phyloP scores from a whole-genome alignment of 352 stramenopile species.

The Proteromonas lacertae region DNA sequence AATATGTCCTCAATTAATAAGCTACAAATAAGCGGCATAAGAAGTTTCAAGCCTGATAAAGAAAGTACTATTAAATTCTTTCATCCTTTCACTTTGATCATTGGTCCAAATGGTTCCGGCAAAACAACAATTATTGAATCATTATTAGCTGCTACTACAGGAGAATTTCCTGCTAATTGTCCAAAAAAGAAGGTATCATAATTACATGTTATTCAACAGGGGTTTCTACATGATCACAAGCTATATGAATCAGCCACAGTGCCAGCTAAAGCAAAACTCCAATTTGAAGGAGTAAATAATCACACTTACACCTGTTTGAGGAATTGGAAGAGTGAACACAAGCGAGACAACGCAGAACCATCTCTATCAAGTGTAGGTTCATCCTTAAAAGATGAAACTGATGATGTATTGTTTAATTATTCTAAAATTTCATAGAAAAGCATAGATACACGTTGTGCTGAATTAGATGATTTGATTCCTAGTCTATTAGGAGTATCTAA shows the following conservation, averaged over 20 bases:
- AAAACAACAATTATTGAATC: slow-evolving; percentile 99
- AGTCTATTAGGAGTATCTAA: slow-evolving; percentile 75
- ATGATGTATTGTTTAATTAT: no score
- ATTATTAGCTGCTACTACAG: slow-evolving; percentile 82
- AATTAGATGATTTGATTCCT: background rate
- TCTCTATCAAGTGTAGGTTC: no score
- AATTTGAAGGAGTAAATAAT: slow-evolving; percentile 52
- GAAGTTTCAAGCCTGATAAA: slow-evolving; percentile 7
- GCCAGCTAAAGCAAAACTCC: slow-evolving; percentile 57
- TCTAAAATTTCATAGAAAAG: no score
- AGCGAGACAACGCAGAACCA: no score
- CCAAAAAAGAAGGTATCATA: background rate
- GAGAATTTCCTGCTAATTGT: slow-evolving; percentile 43
- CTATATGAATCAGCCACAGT: slow-evolving; percentile 20
- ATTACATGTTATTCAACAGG: slow-evolving; percentile 26
- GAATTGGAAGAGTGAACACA: no score
- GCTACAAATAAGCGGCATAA: slow-evolving; percentile 75
- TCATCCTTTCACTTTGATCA: slow-evolving; percentile 91
- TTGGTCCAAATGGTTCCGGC: slow-evolving; percentile 71
- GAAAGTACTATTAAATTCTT: slow-evolving; percentile 76
- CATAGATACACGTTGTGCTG: background rate
- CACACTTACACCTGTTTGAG: slow-evolving; percentile 17
- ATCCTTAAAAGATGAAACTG: no score
- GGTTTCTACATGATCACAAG: slow-evolving; percentile 77
- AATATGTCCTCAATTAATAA: slow-evolving; percentile 87